A percentile compares a stretch with the other conserved stretches of the same genome.
Conservation (phyloP, 2,329 filamentous ascomycete species). For the Drechslerella dactyloides region DNA sequence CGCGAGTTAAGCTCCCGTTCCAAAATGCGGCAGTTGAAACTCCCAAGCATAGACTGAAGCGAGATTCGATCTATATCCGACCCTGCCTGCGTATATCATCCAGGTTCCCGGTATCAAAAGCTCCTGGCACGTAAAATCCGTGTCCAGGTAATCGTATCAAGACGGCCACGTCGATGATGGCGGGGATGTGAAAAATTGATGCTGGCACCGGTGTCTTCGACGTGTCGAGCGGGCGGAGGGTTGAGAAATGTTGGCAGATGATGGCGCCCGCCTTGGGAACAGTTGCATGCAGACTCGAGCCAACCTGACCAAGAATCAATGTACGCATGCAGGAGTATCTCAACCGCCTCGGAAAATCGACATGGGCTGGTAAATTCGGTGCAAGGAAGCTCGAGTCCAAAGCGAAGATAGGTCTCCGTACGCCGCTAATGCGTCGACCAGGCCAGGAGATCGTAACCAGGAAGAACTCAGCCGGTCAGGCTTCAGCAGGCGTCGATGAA, state of each 20-base stretch:
- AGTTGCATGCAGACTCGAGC: background rate
- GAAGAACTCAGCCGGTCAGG: slow-evolving; percentile 40
- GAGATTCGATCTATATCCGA: slow-evolving; percentile 47
- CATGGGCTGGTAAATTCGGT: slow-evolving; percentile 4
- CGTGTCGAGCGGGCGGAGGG: background rate
- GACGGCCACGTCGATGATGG: background rate
- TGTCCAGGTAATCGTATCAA: background rate
- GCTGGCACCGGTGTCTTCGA: slow-evolving; percentile 2
- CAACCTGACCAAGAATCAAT: slow-evolving; percentile 23
- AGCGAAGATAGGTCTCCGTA: slow-evolving; percentile 19
- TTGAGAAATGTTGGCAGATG: slow-evolving; percentile 4
- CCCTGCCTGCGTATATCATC: slow-evolving; percentile 33
- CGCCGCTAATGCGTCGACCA: slow-evolving; percentile 32
- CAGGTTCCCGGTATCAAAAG: slow-evolving; percentile 2
- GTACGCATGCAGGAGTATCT: slow-evolving; percentile 7
- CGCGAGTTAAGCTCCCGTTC: slow-evolving; percentile 31
- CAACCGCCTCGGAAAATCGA: slow-evolving; percentile 7
- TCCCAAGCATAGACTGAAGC: slow-evolving; percentile 36
- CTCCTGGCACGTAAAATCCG: background rate
- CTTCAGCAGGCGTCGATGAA: slow-evolving; percentile 33
- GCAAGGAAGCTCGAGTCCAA: slow-evolving; percentile 22
- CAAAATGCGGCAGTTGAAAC: slow-evolving; percentile 41
- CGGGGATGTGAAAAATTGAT: background rate
- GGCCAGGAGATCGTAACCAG: slow-evolving; percentile 30
- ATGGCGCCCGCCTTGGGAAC: slow-evolving; percentile 8